phyloP scores from a whole-genome alignment of 345 rosid species.

The Pistacia integerrima region DNA sequence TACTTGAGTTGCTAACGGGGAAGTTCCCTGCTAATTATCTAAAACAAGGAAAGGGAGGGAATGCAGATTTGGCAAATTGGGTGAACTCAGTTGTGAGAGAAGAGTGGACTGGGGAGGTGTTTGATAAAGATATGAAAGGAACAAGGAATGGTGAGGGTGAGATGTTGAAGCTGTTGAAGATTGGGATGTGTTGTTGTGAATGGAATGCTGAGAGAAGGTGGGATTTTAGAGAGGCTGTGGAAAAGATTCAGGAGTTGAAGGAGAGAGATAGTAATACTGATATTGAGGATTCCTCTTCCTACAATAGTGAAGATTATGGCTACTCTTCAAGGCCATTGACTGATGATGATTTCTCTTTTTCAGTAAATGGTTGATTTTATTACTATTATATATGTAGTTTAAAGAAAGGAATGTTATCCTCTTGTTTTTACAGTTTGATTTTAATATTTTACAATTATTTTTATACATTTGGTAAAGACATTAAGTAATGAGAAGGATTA shows the following conservation, averaged over 20 bases:
- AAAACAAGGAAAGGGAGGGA: conserved; percentile 54
- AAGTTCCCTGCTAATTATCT: conserved; percentile 79
- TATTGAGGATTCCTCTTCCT: conserved; percentile 55
- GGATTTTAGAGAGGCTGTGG: conserved; percentile 63
- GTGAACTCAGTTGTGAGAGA: conserved; percentile 76
- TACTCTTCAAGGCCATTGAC: conserved; percentile 60
- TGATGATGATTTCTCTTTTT: conserved; percentile 62
- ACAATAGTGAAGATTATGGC: conserved; percentile 54
- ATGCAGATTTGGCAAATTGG: conserved; percentile 67
- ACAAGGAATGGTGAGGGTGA: conserved; percentile 66
- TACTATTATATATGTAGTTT: background rate
- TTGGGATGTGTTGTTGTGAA: conserved; percentile 84
- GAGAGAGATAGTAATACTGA: conserved; percentile 44
- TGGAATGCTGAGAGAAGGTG: conserved; percentile 72
- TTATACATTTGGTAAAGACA: no score
- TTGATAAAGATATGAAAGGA: conserved; percentile 74
- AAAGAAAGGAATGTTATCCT: background rate
- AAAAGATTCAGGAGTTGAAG: conserved; percentile 55
- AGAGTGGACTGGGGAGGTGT: conserved; percentile 84
- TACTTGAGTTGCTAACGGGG: conserved; percentile 74
- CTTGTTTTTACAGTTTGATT: background rate
- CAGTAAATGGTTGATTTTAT: conserved; percentile 22
- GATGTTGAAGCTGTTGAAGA: conserved; percentile 78
- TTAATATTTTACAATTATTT: no score
- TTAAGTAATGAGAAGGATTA: no score